Base-by-base conservation (phyloP, 495 filamentous ascomycete genomes). In the Aspergillus avenaceus region DNA sequence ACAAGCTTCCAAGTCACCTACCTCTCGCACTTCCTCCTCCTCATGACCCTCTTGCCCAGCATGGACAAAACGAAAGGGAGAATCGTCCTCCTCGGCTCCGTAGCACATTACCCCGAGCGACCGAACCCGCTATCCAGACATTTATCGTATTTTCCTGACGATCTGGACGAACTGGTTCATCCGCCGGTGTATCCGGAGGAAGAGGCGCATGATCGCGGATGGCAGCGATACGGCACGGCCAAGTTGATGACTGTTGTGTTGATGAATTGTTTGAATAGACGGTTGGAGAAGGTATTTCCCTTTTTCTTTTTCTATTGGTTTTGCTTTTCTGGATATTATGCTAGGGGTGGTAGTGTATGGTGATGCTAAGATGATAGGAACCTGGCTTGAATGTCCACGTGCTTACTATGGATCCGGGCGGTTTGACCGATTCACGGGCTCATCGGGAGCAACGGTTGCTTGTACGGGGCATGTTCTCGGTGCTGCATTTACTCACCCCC, bases 211-310 rank as follows among this genome's bases (percentile, higher is more conserved):
- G 76, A 72, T 6, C 53, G 59, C 6, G 75, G 73, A 0, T 76
- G 70, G 26, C 58, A 72, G 46, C 31, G 71, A 57, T 78, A 78
- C 50, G 71, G 56, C 18, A 73, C 58, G 8, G 67, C 70, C 1
- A 77, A 78, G 50, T 55, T 78, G 1, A 71, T 66, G 9, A 60
- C 69, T 22, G 56, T 71, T n/a, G 70, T 60, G 38, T 75, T 72
- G 60, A 63, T 61, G 38, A 64, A 74, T 38, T 68, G 68, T 11
- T 54, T 78, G 14, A 77, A 75, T 34, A 52, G 60, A 8, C 48
- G 64, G 28, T 58, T 79, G 12, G 54, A 74, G 43, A 47, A 29
- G 50, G 62, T 62, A 50, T 31, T 14, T 31, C 11, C 13, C 4
- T 16, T 3, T 26, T n/a, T n/a, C n/a, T n/a, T n/a, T n/a, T n/a